Base-by-base conservation (phyloP, 768 basidiomycete genomes). In the Cyathus striatus region DNA sequence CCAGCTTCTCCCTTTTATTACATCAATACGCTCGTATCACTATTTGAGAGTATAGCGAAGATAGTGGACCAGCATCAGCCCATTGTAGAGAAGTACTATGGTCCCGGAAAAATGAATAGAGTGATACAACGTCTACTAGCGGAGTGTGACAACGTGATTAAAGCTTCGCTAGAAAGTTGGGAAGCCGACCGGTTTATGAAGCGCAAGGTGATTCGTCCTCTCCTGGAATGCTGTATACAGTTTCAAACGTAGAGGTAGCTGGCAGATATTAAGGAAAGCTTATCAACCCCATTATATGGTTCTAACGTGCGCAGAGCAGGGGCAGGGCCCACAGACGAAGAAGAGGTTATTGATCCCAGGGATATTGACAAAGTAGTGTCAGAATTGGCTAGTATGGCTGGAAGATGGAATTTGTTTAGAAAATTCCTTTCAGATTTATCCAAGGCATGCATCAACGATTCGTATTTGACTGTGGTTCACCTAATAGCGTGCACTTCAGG, bases 21-120 rank as follows among this genome's bases (percentile, higher is more conserved):
- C 58, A 81, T 96, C 49, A 83, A 90, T 2, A 78, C 84, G 9
- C 66, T 99, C 42, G 97, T 95, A 2, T 83, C 90, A 5, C 75
- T 99, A 1, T 93, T 98, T 51, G 96, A 99, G 65, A 87, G 85
- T 43, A 86, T 99, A 40, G 96, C 94, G 0, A 80, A 90, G 71
- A 92, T 99, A 49, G 84, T 99, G 17, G 92, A 95, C 54, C 96
- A 99, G 56, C 96, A 99, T 57, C 95, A 96, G 51, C 90, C 92
- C 2, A 81, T 99, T 4, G 94, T 99, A 1, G 95, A 97, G 58
- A 98, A 96, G 64, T 98, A 99, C 64, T 99, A 99, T 54, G 96
- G 96, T 0, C 52, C 61, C 6, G 88, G 91, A 1, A 86, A 86
- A 60, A 98, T 98, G 95, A 66, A 72, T 32, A 75, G 64, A 25